Conservation (phyloP, 306 rosid genomes). For the Sicyos edulis region DNA sequence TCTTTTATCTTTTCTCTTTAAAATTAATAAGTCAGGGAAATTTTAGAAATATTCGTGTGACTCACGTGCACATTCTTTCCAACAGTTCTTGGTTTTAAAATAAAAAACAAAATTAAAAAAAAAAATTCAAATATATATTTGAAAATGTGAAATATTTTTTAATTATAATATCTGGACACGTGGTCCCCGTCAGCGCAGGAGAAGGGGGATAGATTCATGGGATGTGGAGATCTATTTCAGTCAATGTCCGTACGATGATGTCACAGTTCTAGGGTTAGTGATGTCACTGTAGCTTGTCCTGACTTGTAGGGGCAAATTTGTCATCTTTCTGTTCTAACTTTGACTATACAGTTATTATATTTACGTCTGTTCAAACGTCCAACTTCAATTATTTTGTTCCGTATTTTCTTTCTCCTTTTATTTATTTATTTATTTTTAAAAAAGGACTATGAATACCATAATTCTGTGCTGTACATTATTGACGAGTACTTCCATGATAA, state of each 20-base stretch:
- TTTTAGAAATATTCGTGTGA: conserved; percentile 15
- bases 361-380: conserved; percentile 15
- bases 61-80: conserved; percentile 8
- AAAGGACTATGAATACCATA: background rate
- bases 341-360: background rate
- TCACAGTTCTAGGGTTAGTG: background rate
- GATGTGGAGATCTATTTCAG: conserved; percentile 11
- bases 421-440: background rate
- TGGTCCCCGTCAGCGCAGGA: conserved; percentile 19
- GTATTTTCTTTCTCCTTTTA: background rate
- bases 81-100: background rate
- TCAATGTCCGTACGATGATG: conserved; percentile 17
- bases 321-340: background rate
- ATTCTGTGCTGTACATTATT: background rate
- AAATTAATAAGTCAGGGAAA: background rate
- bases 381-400: conserved; percentile 13
- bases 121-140: too few relatives aligned
- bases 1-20: background rate
- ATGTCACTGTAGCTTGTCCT: background rate
- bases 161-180: conserved; percentile 7
- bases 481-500: background rate
- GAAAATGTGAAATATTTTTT: background rate
- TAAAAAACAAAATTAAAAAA: background rate
- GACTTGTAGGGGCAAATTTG: background rate
- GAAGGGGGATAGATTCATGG: conserved; percentile 21